These are phyloP conservation scores for Phyllosticta citrichinensis DNA, from an alignment of 2,329 filamentous ascomycete species.

Conservation along the genomic window DNA sequence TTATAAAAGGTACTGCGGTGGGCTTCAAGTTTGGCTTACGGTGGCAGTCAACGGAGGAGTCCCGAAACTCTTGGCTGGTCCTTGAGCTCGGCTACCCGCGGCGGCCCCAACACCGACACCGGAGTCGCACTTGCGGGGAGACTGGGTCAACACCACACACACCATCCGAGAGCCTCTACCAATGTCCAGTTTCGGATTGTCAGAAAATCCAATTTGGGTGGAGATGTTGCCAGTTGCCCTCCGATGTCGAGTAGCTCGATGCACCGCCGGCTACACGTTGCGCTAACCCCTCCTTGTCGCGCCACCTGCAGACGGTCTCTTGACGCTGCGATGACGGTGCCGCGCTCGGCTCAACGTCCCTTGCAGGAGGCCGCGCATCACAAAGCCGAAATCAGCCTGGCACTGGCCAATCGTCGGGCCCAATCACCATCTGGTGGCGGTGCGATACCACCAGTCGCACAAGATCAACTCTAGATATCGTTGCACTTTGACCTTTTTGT, in stretches of 20 bases:
- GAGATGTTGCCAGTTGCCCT: background rate
- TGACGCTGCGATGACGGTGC: background rate
- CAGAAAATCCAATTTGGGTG: background rate
- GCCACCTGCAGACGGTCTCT: background rate
- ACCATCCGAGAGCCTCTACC: background rate
- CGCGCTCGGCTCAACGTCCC: background rate
- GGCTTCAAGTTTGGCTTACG: background rate
- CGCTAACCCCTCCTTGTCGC: background rate
- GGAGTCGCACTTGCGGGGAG: background rate
- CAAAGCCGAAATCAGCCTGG: background rate
- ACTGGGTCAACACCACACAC: background rate
- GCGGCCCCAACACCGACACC: background rate
- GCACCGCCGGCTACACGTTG: background rate
- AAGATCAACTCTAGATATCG: background rate
- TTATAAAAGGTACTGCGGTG: constrained; percentile 2
- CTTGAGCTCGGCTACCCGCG: constrained; percentile 7
- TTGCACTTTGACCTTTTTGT: background rate
- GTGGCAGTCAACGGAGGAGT: background rate
- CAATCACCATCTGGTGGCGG: background rate
- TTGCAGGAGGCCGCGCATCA: background rate
- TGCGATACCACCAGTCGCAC: background rate
- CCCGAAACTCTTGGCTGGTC: background rate
- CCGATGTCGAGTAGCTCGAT: background rate
- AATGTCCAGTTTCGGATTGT: constrained; percentile 7
- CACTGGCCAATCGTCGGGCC: background rate